Percentiles rank a stretch among this genome's conserved stretches.
Conservation (phyloP, 345 rosid genomes). For the Pugionium cornutum region DNA sequence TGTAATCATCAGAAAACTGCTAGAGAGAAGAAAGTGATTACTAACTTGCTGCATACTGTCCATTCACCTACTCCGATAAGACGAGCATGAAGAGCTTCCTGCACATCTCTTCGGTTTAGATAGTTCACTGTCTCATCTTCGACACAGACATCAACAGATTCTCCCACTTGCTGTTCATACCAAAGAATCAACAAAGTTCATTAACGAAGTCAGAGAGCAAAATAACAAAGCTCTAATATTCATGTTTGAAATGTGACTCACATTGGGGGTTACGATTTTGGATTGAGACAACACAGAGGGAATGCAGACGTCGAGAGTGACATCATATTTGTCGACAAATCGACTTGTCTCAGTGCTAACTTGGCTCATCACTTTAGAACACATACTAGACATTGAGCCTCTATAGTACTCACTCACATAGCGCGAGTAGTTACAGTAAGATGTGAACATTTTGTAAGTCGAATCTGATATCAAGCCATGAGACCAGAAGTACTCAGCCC, state of each 20-base stretch:
- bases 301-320: slow-evolving; percentile 91
- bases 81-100: slow-evolving; percentile 84
- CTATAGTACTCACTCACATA: slow-evolving; percentile 86
- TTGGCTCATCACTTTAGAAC: slow-evolving; percentile 85
- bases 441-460: slow-evolving; percentile 81
- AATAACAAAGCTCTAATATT: slow-evolving; percentile 3
- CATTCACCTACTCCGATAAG: slow-evolving; percentile 81
- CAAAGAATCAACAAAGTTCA: slow-evolving; percentile 20
- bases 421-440: slow-evolving; percentile 84
- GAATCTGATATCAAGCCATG: slow-evolving; percentile 93
- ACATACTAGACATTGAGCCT: slow-evolving; percentile 67
- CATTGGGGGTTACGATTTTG: slow-evolving; percentile 67
- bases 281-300: slow-evolving; percentile 81
- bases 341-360: slow-evolving; percentile 82
- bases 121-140: slow-evolving; percentile 93
- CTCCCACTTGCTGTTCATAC: slow-evolving; percentile 64
- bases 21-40: slow-evolving; percentile 11
- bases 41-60: slow-evolving; percentile 93
- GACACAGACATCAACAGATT: slow-evolving; percentile 82
- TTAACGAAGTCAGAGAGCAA: not conserved
- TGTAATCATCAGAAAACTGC: slow-evolving; percentile 11
- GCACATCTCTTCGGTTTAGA: slow-evolving; percentile 87
- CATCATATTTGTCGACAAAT: slow-evolving; percentile 92
- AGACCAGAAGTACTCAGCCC: slow-evolving; percentile 98
- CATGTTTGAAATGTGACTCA: slow-evolving; percentile 35